Base-by-base conservation (phyloP, 1,284 basidiomycete species). In the Boletellus deceptivus region DNA sequence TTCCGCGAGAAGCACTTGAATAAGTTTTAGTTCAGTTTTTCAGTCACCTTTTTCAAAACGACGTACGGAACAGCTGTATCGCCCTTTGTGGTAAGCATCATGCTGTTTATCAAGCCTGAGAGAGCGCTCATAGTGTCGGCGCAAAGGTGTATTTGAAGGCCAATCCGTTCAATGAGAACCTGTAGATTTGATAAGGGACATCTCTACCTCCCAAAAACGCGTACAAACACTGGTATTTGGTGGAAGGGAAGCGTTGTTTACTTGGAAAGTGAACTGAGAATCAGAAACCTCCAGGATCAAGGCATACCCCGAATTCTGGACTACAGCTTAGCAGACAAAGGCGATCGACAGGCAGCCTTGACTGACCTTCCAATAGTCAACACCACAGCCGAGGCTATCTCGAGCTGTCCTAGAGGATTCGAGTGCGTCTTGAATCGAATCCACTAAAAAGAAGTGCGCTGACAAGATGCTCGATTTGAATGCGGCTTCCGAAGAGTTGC, bases 341-440 rank as follows among this genome's bases (percentile, higher is more conserved):
- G 35, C n/a, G 16, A 49, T 42, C 14, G 10, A 31, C 8, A 18
- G 31, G 44, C 14, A 45, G 17, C 35, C 47, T 17, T 3, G 44
- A 71, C 77, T 49, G 54, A 89, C 91, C 77, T 80, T 89, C 91
- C 91, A 94, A 49, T 77, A 71, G 11, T 75, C 67, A 17, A 75
- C 59, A 18, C 83, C 81, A 24, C 35, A 39, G 14, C 42, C 44
- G 20, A 41, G 40, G 25, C 46, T 18, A 34, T 9, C 44, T 24
- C 38, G 49, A 34, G 31, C 31, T 36, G 53, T 42, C 40, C 55
- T 55, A 2, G 37, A 55, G 37, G 56, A 64, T 44, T 64, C 65
- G 43, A 60, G 47, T 34, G 59, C 62, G 37, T 72, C 72, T 4
- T 69, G 61, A 18, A 78, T 46, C 59, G 89, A 80, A 64, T 94